phyloP scores from a whole-genome alignment of 176 grass and related monocot species.

The sorghum (Sorghum bicolor) region DNA sequence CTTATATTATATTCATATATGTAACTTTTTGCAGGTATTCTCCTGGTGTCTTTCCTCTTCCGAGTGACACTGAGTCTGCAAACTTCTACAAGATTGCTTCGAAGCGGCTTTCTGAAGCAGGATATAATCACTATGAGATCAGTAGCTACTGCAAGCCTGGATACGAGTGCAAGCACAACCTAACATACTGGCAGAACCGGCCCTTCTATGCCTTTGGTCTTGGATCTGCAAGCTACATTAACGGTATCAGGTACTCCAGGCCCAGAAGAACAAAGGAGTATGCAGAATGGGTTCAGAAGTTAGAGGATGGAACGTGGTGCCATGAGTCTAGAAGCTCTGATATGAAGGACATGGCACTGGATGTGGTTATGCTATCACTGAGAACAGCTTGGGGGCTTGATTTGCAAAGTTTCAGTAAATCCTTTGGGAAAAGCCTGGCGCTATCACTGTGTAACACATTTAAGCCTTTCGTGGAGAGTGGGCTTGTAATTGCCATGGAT shows the following conservation, averaged over 20 bases:
- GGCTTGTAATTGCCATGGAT: constrained; percentile 65
- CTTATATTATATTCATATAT: not conserved
- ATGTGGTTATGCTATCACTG: constrained; percentile 80
- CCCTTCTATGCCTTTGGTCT: constrained; percentile 85
- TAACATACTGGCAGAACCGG: constrained; percentile 74
- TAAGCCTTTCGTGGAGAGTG: constrained; percentile 64
- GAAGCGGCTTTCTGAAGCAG: constrained; percentile 54
- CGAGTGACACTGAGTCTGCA: constrained; percentile 58
- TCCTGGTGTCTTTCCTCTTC: constrained; percentile 80
- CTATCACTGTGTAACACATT: constrained; percentile 54
- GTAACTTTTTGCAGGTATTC: constrained; percentile 52
- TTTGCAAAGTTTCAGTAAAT: constrained; percentile 57
- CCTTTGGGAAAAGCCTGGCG: constrained; percentile 49
- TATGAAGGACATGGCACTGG: constrained; percentile 77
- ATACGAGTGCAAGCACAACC: constrained; percentile 87
- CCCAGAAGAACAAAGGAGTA: constrained; percentile 85
- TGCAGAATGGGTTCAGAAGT: constrained; percentile 62
- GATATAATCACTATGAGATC: constrained; percentile 84
- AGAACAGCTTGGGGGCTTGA: constrained; percentile 77
- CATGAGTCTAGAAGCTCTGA: constrained; percentile 33
- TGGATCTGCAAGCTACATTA: constrained; percentile 80
- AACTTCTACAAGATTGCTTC: constrained; percentile 92
- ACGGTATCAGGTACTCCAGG: constrained; percentile 68
- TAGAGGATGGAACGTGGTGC: constrained; percentile 52
- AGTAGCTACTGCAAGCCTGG: constrained; percentile 84